Base-by-base conservation (phyloP, 1,284 basidiomycete species). In the Ceratobasidium sp. region DNA sequence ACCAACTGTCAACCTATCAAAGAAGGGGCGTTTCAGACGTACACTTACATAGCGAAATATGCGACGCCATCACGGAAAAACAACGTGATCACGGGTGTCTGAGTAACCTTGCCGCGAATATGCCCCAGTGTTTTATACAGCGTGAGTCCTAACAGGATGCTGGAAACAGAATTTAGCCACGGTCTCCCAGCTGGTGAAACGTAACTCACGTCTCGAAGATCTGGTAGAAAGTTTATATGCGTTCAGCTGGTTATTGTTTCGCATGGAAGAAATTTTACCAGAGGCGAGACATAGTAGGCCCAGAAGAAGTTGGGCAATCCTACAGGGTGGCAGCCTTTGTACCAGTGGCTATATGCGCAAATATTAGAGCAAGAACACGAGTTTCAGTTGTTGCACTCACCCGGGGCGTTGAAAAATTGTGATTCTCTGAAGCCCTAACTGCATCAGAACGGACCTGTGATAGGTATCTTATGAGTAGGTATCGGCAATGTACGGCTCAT, bases 261-360 rank as follows among this genome's bases (percentile, higher is more conserved):
- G 23, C 5, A 45, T 15, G 7, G 15, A 37, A 11, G 42, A 69
- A 11, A 49, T 6, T 10, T 49, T 47, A 71, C 67, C 53, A 71
- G 17, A 20, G 67, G 54, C 7, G 54, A 71, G 20, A 71, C 37
- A 37, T 71, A 60, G 23, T 71, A 60, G 17, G 33, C 67, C 67
- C 67, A 71, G 54, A 71, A 71, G 51, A 53, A 71, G n/a, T 71
- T 20, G n/a, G 67, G 67, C 35, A 71, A 31, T 31, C 67, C 67
- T 15, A 71, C 67, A 1, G 67, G 67, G 26, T 71, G 67, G 31
- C 67, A 71, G 10, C 67, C 53, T 58, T 71, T 71, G 26, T 71
- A 71, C 67, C 53, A 71, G 3, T 37, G 39, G 26, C 67, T 71
- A 71, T 63, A 63, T 63, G 61, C 51, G 42, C 17, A 17, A 39